Evolutionary conservation across 2,329 filamentous ascomycete species (phyloP), one percentile per base, ranked within the genome.

Genomic region (Fusarium domesticum): DNA sequence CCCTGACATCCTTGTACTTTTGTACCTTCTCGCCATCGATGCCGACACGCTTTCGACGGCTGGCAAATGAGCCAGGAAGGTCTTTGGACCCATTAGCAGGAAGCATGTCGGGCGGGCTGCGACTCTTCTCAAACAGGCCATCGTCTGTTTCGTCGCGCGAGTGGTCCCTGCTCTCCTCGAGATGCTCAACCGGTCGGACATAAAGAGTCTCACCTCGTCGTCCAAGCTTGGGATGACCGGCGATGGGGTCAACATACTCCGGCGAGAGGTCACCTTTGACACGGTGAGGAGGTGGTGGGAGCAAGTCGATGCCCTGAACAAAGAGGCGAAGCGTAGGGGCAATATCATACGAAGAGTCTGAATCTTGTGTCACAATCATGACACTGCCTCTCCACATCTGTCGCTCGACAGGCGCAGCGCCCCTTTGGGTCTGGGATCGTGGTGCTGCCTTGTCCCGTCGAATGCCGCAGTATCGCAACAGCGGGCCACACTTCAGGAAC

Each of bases 381-480:
- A 97, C 78, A 48, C 83, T 95, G 5, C 93, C 93, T 64, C 91
- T 82, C 93, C 93, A 98, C 16, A 92, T 83, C 58, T 96, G 89
- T 39, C 82, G 79, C 34, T 89, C 83, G 0, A 61, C 42, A 11
- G 61, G 44, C 2, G 60, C 53, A 51, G 42, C 54, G 11, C 54
- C 45, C 17, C 51, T 60, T 32, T 57, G 59, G 6, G 60, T 37
- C 39, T 62, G 56, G 6, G 50, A 8, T 11, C 23, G 23, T 28
- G 23, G 61, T 1, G 70, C 60, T 37, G 70, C 60, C 58, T 74
- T 71, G 67, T 95, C 81, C 31, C 75, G 75, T 32, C 85, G 81
- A 33, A 96, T 81, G 16, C 95, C 93, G 43, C 86, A 92, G 64
- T 95, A 98, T 47, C 93, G 83, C 51, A 98, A 71, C 17, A 98